Evolutionary conservation across 805 yeast species (phyloP).

Genomic region (Teunomyces tritomae): DNA sequence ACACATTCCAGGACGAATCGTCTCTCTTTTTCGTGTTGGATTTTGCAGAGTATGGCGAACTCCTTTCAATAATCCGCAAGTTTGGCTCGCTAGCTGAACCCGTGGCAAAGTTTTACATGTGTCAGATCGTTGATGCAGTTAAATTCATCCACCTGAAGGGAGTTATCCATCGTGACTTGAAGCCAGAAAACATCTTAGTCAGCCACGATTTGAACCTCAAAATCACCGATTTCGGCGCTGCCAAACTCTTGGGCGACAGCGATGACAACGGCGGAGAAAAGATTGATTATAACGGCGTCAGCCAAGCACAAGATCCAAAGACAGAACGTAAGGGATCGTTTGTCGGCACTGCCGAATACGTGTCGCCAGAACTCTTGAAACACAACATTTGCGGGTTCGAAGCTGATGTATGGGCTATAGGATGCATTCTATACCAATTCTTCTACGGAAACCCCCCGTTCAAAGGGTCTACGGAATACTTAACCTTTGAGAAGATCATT

Average conservation of each 20-base stretch:
- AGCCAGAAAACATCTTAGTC: constrained; percentile 88
- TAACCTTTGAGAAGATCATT: constrained; percentile 86
- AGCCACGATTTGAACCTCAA: constrained; percentile 84
- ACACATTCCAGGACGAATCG: constrained; percentile 90
- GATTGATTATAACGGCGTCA: constrained; percentile 29
- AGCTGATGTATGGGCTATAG: constrained; percentile 92
- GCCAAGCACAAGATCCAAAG: constrained; percentile 25
- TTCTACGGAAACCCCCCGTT: constrained; percentile 86
- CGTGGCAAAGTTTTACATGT: constrained; percentile 76
- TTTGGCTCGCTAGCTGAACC: constrained; percentile 74
- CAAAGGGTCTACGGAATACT: constrained; percentile 79
- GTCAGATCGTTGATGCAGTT: constrained; percentile 87
- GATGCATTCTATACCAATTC: constrained; percentile 83
- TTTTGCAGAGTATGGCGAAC: constrained; percentile 93
- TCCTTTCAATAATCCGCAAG: constrained; percentile 73
- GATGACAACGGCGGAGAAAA: constrained; percentile 31
- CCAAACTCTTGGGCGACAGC: constrained; percentile 56
- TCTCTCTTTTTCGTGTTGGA: constrained; percentile 89
- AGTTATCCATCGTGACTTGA: constrained; percentile 88
- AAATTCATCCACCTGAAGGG: constrained; percentile 86
- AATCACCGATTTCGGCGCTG: constrained; percentile 98
- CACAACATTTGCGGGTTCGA: constrained; percentile 79
- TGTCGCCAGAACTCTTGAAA: constrained; percentile 83
- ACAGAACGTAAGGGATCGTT: constrained; percentile 56
- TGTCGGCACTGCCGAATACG: constrained; percentile 97